These are phyloP conservation scores for Cyberlindnera amylophila DNA, from an alignment of 805 yeast species.

Conservation along the genomic window DNA sequence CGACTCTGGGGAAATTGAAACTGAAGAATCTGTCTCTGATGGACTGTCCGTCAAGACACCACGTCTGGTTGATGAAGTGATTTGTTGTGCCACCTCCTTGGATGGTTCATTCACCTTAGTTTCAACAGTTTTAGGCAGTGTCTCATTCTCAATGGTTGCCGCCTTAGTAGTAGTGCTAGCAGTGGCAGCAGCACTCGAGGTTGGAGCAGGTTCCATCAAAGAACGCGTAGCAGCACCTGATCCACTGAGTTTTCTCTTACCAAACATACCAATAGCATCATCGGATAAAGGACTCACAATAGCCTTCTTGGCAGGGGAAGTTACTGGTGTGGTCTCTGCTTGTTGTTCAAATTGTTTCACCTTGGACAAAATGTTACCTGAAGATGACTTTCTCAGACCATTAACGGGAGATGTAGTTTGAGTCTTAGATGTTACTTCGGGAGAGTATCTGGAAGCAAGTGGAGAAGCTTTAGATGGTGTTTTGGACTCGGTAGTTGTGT, in stretches of 20 bases:
- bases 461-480: slow-evolving; percentile 9
- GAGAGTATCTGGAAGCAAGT: slow-evolving; percentile 13
- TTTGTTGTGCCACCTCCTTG: background rate
- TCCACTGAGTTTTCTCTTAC: slow-evolving; percentile 19
- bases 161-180: background rate
- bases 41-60: background rate
- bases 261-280: slow-evolving; percentile 20
- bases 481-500: background rate
- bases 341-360: slow-evolving; percentile 31
- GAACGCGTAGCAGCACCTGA: background rate
- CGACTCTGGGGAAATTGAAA: background rate
- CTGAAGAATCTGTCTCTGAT: background rate
- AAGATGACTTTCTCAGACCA: slow-evolving; percentile 27
- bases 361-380: slow-evolving; percentile 28
- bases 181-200: background rate
- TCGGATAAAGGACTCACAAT: slow-evolving; percentile 22
- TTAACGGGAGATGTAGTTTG: background rate
- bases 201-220: slow-evolving; percentile 1
- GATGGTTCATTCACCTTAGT: background rate
- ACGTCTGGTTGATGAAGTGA: background rate
- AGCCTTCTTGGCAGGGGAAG: slow-evolving; percentile 17
- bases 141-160: too few species aligned
- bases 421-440: slow-evolving; percentile 9
- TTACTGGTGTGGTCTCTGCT: slow-evolving; percentile 11
- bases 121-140: background rate